phyloP scores from a whole-genome alignment of 2,329 filamentous ascomycete genomes.

The Pseudonectria buxi region DNA sequence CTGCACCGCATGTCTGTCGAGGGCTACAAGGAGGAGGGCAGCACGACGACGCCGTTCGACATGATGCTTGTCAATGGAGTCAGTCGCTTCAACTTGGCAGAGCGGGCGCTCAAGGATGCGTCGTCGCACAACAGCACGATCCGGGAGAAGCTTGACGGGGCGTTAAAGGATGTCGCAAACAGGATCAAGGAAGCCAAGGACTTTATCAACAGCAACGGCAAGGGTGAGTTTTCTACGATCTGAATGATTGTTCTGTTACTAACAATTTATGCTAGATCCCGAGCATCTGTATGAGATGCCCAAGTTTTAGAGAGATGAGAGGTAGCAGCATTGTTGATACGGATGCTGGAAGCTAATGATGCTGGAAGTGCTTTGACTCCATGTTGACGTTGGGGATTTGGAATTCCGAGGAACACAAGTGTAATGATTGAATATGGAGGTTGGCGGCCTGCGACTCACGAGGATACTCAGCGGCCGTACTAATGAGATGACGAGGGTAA shows the following conservation, averaged over 20 bases:
- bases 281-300: conserved; percentile 16
- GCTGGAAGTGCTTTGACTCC: too few relatives aligned
- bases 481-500: too few relatives aligned
- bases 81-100: conserved; percentile 53
- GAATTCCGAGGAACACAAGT: too few relatives aligned
- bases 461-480: too few relatives aligned
- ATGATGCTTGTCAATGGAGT: conserved; percentile 61
- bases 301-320: conserved; percentile 7
- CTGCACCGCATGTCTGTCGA: conserved; percentile 48
- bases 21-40: conserved; percentile 59
- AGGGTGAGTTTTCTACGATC: conserved; percentile 34
- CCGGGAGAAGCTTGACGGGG: conserved; percentile 35
- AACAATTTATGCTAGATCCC: conserved; percentile 8
- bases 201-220: conserved; percentile 46
- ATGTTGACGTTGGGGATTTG: too few relatives aligned
- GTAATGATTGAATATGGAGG: too few relatives aligned
- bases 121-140: conserved; percentile 42
- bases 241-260: too few relatives aligned
- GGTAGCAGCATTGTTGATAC: not conserved
- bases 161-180: conserved; percentile 40
- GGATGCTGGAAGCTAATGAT: too few relatives aligned
- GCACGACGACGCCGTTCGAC: conserved; percentile 61
- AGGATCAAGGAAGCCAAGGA: conserved; percentile 41
- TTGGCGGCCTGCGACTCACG: too few relatives aligned
- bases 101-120: conserved; percentile 44